Base-by-base conservation (phyloP, 352 stramenopile genomes). In the Phytopythium chamaehyphon region DNA sequence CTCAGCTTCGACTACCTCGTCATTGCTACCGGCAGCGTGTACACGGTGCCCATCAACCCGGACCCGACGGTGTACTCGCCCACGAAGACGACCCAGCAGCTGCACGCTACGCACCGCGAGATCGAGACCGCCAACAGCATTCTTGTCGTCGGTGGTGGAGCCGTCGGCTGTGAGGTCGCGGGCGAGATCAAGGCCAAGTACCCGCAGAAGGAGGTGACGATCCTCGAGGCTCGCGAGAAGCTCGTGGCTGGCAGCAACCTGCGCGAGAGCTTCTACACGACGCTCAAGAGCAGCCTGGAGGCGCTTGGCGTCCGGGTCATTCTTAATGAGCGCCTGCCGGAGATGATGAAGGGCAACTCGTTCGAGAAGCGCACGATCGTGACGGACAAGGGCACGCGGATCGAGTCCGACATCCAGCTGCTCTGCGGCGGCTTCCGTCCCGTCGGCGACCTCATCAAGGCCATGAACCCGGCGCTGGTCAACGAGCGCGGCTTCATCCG, bases 291-390 rank as follows among this genome's bases (percentile, higher is more conserved):
- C 3, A 51, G 56, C 9, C 55, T 92, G 0, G 39, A 60, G 6
- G 63, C 67, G 11, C 53, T 87, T 38, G 64, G 64, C 11, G 59
- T 90, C 37, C 63, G 76, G 31, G 62, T 90, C 51, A 65, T 90
- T 33, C 39, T 83, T 12, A 69, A 67, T 11, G 76, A 92, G 47
- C 64, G 73, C 0, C 62, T 88, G 19, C 48, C 39, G 1, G 63
- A 84, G 47, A 68, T 65, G 6, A 50, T 87, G 19, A 51, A 40
- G 2, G 66, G 45, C 11, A 68, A 75, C 36, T 22, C 2, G 3
- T 78, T 77, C 24, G 52, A 62, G 36, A 64, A 53, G 50, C 63
- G 58, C 19, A 66, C 56, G 12, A n/a, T 85, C 47, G 39, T 66
- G 15, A 81, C 70, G 1, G 47, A 61, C 60, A 82, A 74, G n/a